Evolutionary conservation across 129 eudicot species (phyloP), one percentile per base, ranked within the genome.

Genomic region (Helianthus annuus): DNA sequence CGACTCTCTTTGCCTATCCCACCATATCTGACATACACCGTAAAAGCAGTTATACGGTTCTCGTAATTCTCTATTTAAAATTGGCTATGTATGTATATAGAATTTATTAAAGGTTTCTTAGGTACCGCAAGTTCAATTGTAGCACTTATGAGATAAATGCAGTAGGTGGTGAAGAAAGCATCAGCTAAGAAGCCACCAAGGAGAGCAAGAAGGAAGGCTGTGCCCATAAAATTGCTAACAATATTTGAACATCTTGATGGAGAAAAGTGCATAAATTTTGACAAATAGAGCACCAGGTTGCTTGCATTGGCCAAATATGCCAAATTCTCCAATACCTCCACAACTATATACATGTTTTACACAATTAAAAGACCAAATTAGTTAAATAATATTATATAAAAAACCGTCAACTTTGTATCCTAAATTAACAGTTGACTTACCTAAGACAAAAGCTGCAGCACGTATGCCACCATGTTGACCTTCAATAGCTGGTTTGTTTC

Each of bases 231-330:
- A 59, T 85, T 83, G 59, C 96, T 92, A 51, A 92, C 97, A 4
- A 80, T 83, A 71, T 84, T 92, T 60, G 98, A 91, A 29, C 91
- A 83, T 72, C 72, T 80, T 29, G 98, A 89, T 12, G 98, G 98
- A 29, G 91, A 83, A 75, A 81, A 92, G 74, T 92, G 91, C 90
- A 92, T 92, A 83, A 80, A 81, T 69, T 69, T 92, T 24, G 96
- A 79, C 68, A 92, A 74, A 79, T 92, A 89, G 34, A 83, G 87
- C 65, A 92, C 98, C 13, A 92, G 88, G 78, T 92, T 92, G 88
- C 98, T 92, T 56, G 96, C 96, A 85, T 86, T 92, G 39, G 96
- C 98, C 72, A 92, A 84, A 83, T 81, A 92, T 62, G 98, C 96
- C 66, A 92, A 83, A 71, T 92, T 92, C 91, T 92, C 98, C 86